Percentiles rank a stretch among this genome's conserved stretches.
Conservation (phyloP, 2,329 filamentous ascomycete species). For the Aspergillus japonicus region DNA sequence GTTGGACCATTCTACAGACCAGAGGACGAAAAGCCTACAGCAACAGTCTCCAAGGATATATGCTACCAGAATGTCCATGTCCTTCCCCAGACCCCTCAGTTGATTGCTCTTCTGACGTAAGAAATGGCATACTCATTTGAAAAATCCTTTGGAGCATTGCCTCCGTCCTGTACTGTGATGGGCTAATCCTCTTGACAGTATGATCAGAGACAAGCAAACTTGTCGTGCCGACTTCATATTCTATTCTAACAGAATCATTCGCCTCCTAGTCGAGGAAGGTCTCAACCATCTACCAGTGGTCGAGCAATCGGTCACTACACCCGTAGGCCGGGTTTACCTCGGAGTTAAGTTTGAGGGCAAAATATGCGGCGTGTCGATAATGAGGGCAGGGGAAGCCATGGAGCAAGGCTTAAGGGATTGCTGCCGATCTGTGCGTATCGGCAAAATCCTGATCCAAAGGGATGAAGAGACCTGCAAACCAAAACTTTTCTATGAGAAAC, state of each 20-base stretch:
- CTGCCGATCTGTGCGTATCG: slow-evolving; percentile 95
- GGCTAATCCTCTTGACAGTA: slow-evolving; percentile 54
- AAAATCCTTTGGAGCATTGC: background rate
- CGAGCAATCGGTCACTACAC: slow-evolving; percentile 84
- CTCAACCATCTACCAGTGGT: slow-evolving; percentile 94
- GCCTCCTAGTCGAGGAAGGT: slow-evolving; percentile 92
- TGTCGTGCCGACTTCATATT: slow-evolving; percentile 97
- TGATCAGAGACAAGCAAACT: slow-evolving; percentile 90
- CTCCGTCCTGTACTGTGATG: background rate
- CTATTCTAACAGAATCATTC: slow-evolving; percentile 97
- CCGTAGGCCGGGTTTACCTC: slow-evolving; percentile 81
- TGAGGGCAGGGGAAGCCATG: slow-evolving; percentile 98
- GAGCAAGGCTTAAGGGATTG: slow-evolving; percentile 95
- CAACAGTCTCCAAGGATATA: slow-evolving; percentile 83
- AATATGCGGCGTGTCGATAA: slow-evolving; percentile 97
- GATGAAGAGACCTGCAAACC: slow-evolving; percentile 93
- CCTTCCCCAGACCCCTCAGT: slow-evolving; percentile 87
- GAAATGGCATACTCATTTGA: slow-evolving; percentile 40
- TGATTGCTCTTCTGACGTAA: slow-evolving; percentile 96
- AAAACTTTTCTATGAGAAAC: slow-evolving; percentile 95
- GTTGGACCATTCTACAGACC: slow-evolving; percentile 79
- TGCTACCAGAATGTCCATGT: slow-evolving; percentile 84
- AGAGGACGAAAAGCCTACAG: slow-evolving; percentile 74
- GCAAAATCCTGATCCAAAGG: slow-evolving; percentile 96
- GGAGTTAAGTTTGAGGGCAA: slow-evolving; percentile 96